Base-by-base conservation (phyloP, 2,329 filamentous ascomycete genomes). In the Thielaviopsis cerberus region DNA sequence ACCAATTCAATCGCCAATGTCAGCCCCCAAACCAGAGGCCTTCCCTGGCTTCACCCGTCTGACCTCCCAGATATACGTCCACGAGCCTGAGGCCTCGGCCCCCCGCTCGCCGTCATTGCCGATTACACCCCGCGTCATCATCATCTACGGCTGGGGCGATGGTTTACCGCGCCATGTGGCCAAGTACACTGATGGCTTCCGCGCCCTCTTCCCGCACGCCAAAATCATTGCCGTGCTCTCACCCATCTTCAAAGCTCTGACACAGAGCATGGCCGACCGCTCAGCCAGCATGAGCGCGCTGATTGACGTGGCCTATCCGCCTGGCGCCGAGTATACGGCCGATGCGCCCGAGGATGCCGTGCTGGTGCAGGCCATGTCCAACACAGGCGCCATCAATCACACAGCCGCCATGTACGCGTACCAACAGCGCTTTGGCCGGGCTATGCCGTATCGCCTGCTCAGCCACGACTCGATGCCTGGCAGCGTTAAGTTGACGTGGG, bases 111-210 rank as follows among this genome's bases (percentile, higher is more conserved):
- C 63, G 3, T 56, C 62, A 5, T 58, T 64, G 4, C 37, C 61
- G 5, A 55, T 63, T 25, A 67, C 73, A 54, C 75, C 75, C 2
- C 69, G 71, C 20, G 73, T 71, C 5, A 68, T 80, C 51, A 64
- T 80, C 52, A 70, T 82, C 60, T 81, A 74, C 65, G 73, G 76
- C 63, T 81, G 77, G 79, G 77, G 78, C 56, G 78, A 81, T 61
- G 76, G 74, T 23, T 67, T 69, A 13, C 73, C 77, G 1, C 77
- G 75, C 61, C 73, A 81, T 64, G 71, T 80, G 26, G 68, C 70
- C 59, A 81, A 82, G 65, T 82, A 80, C 63, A 69, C 73, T 15
- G 71, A 74, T 13, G 75, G 74, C 26, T 81, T 76, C 66, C 71
- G 71, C 48, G 63, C 66, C 13, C 71, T 80, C 0, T 81, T 71